These are phyloP conservation scores for Telopea speciosissima DNA, from an alignment of 177 flowering plant species.

Conservation along the genomic window DNA sequence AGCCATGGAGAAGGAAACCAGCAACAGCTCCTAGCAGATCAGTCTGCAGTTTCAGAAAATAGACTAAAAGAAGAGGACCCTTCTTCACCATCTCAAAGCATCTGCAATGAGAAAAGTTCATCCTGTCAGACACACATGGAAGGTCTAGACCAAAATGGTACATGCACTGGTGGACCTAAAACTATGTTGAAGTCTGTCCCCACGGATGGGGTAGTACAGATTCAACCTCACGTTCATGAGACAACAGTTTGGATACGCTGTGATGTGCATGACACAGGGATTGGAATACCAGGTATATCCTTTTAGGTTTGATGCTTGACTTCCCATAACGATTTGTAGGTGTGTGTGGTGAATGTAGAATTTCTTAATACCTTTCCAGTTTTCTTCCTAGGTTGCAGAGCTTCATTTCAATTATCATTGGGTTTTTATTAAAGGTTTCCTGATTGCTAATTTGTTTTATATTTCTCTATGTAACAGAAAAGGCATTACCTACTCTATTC, in stretches of 20 bases:
- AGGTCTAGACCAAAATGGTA: slow-evolving; percentile 22
- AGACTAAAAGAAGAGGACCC: slow-evolving; percentile 22
- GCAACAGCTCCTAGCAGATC: slow-evolving; percentile 22
- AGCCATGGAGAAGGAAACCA: slow-evolving; percentile 21
- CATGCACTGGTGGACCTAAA: slow-evolving; percentile 21
- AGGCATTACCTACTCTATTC: slow-evolving; percentile 76
- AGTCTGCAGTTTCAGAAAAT: slow-evolving; percentile 19
- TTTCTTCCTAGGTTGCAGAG: neutral
- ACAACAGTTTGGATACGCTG: slow-evolving; percentile 78
- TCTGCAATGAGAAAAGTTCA: slow-evolving; percentile 14
- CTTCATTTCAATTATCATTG: neutral
- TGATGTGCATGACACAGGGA: slow-evolving; percentile 96
- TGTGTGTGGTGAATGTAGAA: neutral
- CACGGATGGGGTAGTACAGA: slow-evolving; percentile 27
- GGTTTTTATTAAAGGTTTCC: neutral
- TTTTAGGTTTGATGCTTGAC: neutral
- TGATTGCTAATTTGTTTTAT: slow-evolving; percentile 4
- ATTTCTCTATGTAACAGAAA: slow-evolving; percentile 42
- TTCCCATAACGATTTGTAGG: neutral
- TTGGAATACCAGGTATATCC: slow-evolving; percentile 90
- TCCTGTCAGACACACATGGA: slow-evolving; percentile 18
- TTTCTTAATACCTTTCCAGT: neutral
- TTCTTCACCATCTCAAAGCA: slow-evolving; percentile 14
- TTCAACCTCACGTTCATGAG: slow-evolving; percentile 28
- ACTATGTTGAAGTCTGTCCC: slow-evolving; percentile 21